phyloP scores from a whole-genome alignment of 108 stramenopile species.

The Epipyxis sp. region DNA sequence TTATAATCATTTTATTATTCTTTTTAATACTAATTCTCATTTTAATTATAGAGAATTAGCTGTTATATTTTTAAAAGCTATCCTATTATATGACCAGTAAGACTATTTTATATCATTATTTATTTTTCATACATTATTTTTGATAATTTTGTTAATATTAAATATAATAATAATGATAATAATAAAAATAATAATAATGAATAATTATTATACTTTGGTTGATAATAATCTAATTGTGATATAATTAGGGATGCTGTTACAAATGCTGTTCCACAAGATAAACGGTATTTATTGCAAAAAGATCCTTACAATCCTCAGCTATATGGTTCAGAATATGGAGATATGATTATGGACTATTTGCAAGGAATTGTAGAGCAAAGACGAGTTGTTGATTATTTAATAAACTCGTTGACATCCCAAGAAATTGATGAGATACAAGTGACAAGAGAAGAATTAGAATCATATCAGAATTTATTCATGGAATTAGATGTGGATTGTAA shows the following conservation, averaged over 20 bases:
- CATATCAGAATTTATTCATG: conserved; percentile 21
- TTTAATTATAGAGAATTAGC: too few relatives aligned
- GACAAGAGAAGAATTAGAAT: not conserved
- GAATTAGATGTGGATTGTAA: conserved; percentile 12
- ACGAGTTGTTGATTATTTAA: not conserved
- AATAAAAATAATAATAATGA: too few relatives aligned
- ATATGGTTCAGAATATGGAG: conserved; percentile 26
- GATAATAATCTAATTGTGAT: too few relatives aligned
- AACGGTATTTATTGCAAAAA: not conserved
- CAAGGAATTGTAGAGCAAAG: conserved; percentile 1
- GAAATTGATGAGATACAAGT: not conserved
- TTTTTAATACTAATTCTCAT: too few relatives aligned
- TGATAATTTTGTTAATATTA: too few relatives aligned
- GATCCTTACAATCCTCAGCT: not conserved
- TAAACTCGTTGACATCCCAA: not conserved
- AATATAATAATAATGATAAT: too few relatives aligned
- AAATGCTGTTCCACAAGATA: not conserved
- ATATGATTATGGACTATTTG: conserved; percentile 24
- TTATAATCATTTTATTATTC: too few relatives aligned
- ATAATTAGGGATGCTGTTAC: too few relatives aligned
- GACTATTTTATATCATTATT: too few relatives aligned
- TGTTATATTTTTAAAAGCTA: not conserved
- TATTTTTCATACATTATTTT: too few relatives aligned
- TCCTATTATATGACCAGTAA: not conserved
- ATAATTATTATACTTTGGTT: too few relatives aligned